Evolutionary conservation across 345 rosid species (phyloP).

Genomic region (Ailanthus altissimus): DNA sequence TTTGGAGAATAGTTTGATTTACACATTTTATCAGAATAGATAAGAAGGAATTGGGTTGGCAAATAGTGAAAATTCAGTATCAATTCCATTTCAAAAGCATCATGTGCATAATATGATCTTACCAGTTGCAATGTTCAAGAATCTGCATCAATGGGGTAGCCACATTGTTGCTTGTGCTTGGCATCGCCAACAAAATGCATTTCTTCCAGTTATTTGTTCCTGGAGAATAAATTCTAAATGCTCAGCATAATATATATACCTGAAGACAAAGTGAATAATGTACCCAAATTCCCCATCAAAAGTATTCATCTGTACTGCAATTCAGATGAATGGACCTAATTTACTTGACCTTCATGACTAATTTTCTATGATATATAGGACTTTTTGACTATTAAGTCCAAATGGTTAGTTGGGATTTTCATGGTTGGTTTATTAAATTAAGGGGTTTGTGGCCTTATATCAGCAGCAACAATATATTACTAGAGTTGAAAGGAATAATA

Average conservation of each 20-base stretch:
- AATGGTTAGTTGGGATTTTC: background rate
- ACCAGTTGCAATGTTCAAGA: constrained; percentile 23
- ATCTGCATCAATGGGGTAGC: constrained; percentile 19
- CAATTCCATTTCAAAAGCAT: background rate
- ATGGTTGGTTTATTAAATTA: background rate
- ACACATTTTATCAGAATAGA: constrained; percentile 1
- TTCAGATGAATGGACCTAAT: background rate
- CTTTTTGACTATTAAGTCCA: background rate
- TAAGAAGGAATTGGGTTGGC: background rate
- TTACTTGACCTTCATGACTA: background rate
- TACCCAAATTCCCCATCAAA: background rate
- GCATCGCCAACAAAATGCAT: background rate
- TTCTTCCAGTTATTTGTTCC: background rate
- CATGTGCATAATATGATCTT: background rate
- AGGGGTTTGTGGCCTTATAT: background rate
- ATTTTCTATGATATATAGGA: background rate
- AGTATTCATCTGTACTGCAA: background rate
- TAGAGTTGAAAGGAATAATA: too few species aligned
- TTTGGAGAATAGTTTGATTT: constrained; percentile 5
- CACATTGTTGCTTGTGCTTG: background rate
- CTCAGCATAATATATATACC: background rate
- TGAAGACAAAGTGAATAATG: constrained; percentile 3
- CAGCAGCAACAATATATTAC: background rate
- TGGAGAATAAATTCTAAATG: constrained; percentile 24
- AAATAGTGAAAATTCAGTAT: background rate